Base-by-base conservation (phyloP, 345 rosid genomes). In the Salix udensis region DNA sequence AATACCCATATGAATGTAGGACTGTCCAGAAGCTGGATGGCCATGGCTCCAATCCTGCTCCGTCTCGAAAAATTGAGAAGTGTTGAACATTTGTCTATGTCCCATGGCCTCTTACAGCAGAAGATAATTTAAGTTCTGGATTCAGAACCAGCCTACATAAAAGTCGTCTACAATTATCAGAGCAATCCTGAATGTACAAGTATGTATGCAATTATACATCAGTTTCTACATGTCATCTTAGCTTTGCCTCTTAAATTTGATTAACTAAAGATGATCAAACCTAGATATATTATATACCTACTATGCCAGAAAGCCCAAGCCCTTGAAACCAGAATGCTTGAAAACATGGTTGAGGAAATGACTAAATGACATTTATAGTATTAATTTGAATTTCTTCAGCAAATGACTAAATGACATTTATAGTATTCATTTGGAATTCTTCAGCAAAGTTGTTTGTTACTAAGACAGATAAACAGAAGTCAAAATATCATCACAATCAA, bases 71-170 rank as follows among this genome's bases (percentile, higher is more conserved):
- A 30, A 65, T 52, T 78, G 79, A 5, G 69, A 26, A 60, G 39
- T 18, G 34, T 68, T 71, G 71, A 72, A 58, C 8, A 46, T 68
- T 23, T 18, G 68, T 61, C 75, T 68, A 72, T 55, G 85, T 61
- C 37, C 85, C 82, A 79, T 82, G 55, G 46, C 69, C 52, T 16
- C 73, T 73, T 18, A 26, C 24, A 68, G 14, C 28, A 68, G 12
- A 64, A 42, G 31, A 66, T 65, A 21, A 72, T n/a, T 69, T 24
- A 50, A 36, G 26, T n/a, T 72, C 40, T 40, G 36, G 46, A 75
- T 61, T 67, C 36, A 28, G 66, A 74, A 74, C 69, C 70, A 78
- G 71, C 74, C 75, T 77, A 71, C 78, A 72, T 12, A 11, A 4
- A 34, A 65, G 31, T 14, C 6, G 10, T 55, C 28, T 9, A n/a